Base-by-base conservation (phyloP, 164 flowering plant species). In the Kingdonia uniflora region DNA sequence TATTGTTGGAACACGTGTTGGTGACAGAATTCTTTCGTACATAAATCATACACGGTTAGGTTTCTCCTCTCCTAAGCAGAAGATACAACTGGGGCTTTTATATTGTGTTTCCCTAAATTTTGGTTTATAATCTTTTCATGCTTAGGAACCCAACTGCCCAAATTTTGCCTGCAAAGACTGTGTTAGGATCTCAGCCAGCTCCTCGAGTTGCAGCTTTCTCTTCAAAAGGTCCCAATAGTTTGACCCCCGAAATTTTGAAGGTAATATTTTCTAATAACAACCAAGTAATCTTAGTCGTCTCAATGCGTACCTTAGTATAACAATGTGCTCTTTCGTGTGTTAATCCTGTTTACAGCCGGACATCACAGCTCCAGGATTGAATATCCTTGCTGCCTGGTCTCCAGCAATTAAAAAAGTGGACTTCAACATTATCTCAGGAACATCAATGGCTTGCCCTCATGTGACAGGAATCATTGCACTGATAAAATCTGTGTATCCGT, bases 401-500 rank as follows among this genome's bases (percentile, higher is more conserved):
- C 89, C 92, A 24, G 82, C 80, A 42, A 65, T 23, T 35, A 65
- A 61, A n/a, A 76, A 79, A 17, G 56, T 68, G 75, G 56, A 79
- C 15, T 87, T 61, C 65, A 84, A 82, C 75, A 75, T 87, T 47
- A 73, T 84, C 42, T 84, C 96, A 12, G 96, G 96, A 56, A 87
- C 92, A 54, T 87, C 96, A 40, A 82, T 84, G 92, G 76, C 96
- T 47, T 84, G 92, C 58, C 96, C 96, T 5, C 96, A 87, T 53
- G 72, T 84, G 19, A 76, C 89, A 2, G 96, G 90, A 51, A 72
- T 87, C 44, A 84, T 67, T 2, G 69, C 90, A 42, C 66, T 82
- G 66, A 60, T 85, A 43, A 87, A 79, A 67, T 67, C 96, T 14
- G 80, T 76, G 25, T 58, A 85, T 65, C 83, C 94, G 11, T 51